Percentiles rank a stretch among this genome's conserved stretches.
These are phyloP conservation scores for Podaxis sp. DNA, from an alignment of 768 basidiomycete genomes.

Conservation along the genomic window DNA sequence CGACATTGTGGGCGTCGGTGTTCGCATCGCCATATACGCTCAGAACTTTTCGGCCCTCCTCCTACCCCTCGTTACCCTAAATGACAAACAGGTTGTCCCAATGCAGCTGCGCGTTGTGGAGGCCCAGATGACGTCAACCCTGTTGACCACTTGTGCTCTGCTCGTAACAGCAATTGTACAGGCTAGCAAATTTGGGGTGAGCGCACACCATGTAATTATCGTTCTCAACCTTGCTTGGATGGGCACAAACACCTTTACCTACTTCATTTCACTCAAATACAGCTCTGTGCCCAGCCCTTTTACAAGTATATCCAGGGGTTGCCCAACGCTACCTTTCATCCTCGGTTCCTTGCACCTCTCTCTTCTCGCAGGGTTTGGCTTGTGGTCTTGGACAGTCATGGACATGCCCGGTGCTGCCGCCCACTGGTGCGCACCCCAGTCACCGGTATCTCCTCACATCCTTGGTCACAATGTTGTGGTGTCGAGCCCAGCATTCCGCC, in stretches of 20 bases:
- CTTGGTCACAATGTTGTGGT: neutral
- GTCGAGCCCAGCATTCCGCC: neutral
- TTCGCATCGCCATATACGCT: conserved; percentile 25
- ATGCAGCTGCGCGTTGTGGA: conserved; percentile 19
- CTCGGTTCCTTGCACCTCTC: conserved; percentile 13
- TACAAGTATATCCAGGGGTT: too few species aligned
- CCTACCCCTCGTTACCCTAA: conserved; percentile 19
- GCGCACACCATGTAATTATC: conserved; percentile 21
- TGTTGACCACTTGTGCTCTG: conserved; percentile 24
- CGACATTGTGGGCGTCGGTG: conserved; percentile 22
- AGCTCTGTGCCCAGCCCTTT: too few species aligned
- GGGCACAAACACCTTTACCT: conserved; percentile 20
- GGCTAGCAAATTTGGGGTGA: conserved; percentile 14
- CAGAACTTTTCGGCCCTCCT: conserved; percentile 25
- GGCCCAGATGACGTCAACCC: conserved; percentile 15
- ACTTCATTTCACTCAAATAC: conserved; percentile 9
- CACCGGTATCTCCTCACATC: neutral
- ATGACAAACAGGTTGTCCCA: conserved; percentile 18
- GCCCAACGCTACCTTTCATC: neutral
- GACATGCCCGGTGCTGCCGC: neutral
- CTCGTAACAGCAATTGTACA: conserved; percentile 24
- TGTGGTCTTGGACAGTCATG: conserved; percentile 14
- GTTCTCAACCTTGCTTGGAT: conserved; percentile 27
- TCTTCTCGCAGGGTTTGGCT: conserved; percentile 11
- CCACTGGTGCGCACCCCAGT: neutral